phyloP scores from a whole-genome alignment of 768 basidiomycete genomes.

The Tylopilus rubrobrunneus region DNA sequence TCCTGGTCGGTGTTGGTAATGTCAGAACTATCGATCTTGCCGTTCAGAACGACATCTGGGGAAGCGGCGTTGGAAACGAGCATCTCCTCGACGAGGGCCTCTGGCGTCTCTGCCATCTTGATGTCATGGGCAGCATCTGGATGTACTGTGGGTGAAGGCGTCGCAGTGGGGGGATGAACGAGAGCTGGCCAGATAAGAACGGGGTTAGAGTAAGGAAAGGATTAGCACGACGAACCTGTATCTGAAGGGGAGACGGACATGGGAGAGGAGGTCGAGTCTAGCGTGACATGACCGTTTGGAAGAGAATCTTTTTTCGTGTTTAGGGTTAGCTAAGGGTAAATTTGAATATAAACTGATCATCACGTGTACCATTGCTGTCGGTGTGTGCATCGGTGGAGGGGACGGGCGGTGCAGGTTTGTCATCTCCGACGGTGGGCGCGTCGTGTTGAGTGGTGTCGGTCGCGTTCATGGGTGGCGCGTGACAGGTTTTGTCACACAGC shows the following conservation, averaged over 20 bases:
- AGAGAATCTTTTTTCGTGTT: constrained; percentile 28
- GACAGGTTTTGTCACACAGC: constrained; percentile 54
- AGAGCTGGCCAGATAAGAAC: constrained; percentile 36
- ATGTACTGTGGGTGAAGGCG: constrained; percentile 44
- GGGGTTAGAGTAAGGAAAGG: constrained; percentile 10
- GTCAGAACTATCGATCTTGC: constrained; percentile 28
- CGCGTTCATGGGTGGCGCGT: constrained; percentile 70
- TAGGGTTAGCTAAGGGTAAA: constrained; percentile 36
- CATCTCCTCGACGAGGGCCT: constrained; percentile 16
- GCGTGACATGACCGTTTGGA: constrained; percentile 62
- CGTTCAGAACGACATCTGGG: constrained; percentile 16
- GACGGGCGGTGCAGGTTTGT: constrained; percentile 24
- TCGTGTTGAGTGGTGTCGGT: constrained; percentile 27
- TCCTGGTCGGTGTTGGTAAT: constrained; percentile 16
- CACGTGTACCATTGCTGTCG: constrained; percentile 39
- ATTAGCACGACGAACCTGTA: constrained; percentile 43
- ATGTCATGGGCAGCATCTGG: constrained; percentile 50
- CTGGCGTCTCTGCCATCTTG: constrained; percentile 43
- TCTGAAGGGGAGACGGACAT: constrained; percentile 46
- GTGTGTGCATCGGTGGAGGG: constrained; percentile 16
- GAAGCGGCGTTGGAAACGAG: constrained; percentile 11
- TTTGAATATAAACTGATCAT: constrained; percentile 29
- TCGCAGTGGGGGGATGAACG: constrained; percentile 40
- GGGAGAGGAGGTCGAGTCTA: constrained; percentile 35
- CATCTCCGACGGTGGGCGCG: constrained; percentile 31